Evolutionary conservation across 495 filamentous ascomycete genomes (phyloP).

Genomic region (Pseudevernia furfuracea): DNA sequence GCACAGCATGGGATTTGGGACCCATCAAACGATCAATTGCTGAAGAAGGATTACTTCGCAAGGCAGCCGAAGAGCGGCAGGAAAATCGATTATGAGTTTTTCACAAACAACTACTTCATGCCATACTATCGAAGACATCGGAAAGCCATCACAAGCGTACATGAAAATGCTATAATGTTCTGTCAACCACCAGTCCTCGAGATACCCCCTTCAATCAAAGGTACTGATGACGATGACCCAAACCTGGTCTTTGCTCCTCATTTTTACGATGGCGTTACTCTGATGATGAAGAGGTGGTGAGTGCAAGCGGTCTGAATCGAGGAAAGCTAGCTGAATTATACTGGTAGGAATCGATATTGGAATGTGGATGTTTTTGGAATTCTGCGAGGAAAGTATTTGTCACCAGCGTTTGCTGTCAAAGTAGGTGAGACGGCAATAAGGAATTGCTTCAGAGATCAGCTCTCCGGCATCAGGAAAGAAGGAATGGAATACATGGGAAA

Average conservation of each 20-base stretch:
- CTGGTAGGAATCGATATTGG: constrained; percentile 71
- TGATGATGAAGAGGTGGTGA: constrained; percentile 95
- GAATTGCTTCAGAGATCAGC: constrained; percentile 87
- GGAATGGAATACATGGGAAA: constrained; percentile 84
- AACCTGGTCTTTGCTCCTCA: constrained; percentile 89
- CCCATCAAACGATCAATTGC: constrained; percentile 62
- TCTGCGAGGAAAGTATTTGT: constrained; percentile 77
- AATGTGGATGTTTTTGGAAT: constrained; percentile 94
- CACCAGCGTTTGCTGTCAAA: constrained; percentile 83
- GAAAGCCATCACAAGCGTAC: constrained; percentile 63
- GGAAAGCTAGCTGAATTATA: constrained; percentile 17
- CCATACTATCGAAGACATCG: constrained; percentile 70
- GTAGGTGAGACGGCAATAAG: constrained; percentile 91
- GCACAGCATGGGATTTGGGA: constrained; percentile 97
- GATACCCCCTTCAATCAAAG: constrained; percentile 81
- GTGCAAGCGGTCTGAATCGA: constrained; percentile 13
- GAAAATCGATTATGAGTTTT: constrained; percentile 67
- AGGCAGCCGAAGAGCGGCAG: constrained; percentile 64
- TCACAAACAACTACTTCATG: constrained; percentile 86
- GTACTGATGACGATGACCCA: constrained; percentile 77
- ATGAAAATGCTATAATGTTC: constrained; percentile 77
- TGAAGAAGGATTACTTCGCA: constrained; percentile 83
- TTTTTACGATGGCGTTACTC: constrained; percentile 92
- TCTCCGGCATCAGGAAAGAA: constrained; percentile 80
- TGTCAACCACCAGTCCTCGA: constrained; percentile 90